phyloP scores from a whole-genome alignment of 441 rosid genomes.

The Eutrema salsugineum region DNA sequence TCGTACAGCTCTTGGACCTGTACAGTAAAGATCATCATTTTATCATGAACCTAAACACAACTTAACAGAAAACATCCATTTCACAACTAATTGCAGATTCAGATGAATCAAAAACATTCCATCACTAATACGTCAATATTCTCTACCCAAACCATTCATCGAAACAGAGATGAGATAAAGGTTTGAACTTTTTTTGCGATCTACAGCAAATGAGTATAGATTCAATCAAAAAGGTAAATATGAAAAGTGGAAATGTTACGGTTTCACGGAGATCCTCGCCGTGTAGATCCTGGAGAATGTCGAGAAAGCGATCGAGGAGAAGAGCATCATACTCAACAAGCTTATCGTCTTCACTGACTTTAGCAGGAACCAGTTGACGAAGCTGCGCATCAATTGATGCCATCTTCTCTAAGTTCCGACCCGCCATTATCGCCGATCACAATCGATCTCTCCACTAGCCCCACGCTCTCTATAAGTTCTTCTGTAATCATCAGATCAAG shows the following conservation, averaged over 20 bases:
- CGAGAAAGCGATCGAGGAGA: slow-evolving; percentile 83
- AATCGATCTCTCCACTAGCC: slow-evolving; percentile 2
- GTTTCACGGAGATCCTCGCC: slow-evolving; percentile 87
- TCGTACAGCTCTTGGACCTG: slow-evolving; percentile 90
- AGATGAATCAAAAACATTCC: not conserved
- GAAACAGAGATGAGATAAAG: not conserved
- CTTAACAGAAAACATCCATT: not conserved
- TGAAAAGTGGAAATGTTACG: slow-evolving; percentile 23
- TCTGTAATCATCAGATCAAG: slow-evolving; percentile 21
- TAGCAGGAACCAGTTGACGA: slow-evolving; percentile 65
- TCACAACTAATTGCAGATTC: not conserved
- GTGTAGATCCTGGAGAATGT: slow-evolving; percentile 83
- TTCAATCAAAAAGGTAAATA: not conserved
- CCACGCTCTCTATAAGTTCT: not conserved
- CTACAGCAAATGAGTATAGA: slow-evolving; percentile 7
- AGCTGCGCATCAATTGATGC: slow-evolving; percentile 91
- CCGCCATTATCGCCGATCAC: slow-evolving; percentile 44
- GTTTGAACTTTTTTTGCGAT: not conserved
- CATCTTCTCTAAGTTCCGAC: slow-evolving; percentile 72
- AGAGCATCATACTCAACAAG: slow-evolving; percentile 88
- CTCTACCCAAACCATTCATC: not conserved
- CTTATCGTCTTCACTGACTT: slow-evolving; percentile 87
- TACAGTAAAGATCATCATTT: not conserved
- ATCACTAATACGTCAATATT: not conserved
- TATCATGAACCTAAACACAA: not conserved